A percentile compares a stretch with the other conserved stretches of the same genome.
Evolutionary conservation across 225 moss, liverwort and hornwort species (phyloP).

Genomic region (Lunularia cruciata): DNA sequence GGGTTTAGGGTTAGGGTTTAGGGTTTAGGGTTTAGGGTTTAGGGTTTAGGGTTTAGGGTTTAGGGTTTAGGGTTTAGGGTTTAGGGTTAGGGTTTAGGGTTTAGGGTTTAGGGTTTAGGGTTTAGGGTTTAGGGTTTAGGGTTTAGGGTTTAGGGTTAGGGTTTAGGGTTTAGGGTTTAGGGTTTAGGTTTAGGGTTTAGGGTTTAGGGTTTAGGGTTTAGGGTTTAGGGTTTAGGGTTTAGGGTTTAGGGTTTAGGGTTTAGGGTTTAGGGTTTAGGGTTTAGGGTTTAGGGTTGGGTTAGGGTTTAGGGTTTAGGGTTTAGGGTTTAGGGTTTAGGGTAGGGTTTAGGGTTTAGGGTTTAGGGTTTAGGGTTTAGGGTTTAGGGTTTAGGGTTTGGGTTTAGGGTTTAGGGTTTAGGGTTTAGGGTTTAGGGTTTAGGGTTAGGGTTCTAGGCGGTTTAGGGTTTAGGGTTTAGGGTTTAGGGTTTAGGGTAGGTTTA

Average conservation of each 20-base stretch:
- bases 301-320: slow-evolving; percentile 6
- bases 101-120: slow-evolving; percentile 20
- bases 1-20: slow-evolving; percentile 10
- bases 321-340: slow-evolving; percentile 16
- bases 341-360: slow-evolving; percentile 15
- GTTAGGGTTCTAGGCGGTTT: slow-evolving; percentile 18
- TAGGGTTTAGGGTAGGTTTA: slow-evolving; percentile 17
- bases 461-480: slow-evolving; percentile 27
- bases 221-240: slow-evolving; percentile 29
- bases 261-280: slow-evolving; percentile 14
- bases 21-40: slow-evolving; percentile 8
- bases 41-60: background rate
- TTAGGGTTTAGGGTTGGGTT: slow-evolving; percentile 25
- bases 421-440: slow-evolving; percentile 19
- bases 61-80: background rate
- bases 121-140: slow-evolving; percentile 20
- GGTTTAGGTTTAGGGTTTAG: slow-evolving; percentile 24
- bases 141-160: slow-evolving; percentile 17
- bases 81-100: slow-evolving; percentile 2
- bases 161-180: slow-evolving; percentile 27
- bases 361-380: slow-evolving; percentile 28
- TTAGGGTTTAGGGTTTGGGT: slow-evolving; percentile 19
- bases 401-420: slow-evolving; percentile 18
- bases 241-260: slow-evolving; percentile 1
- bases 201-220: slow-evolving; percentile 25